phyloP scores from a whole-genome alignment of 805 yeast species.

The Zygotorulaspora sp. region DNA sequence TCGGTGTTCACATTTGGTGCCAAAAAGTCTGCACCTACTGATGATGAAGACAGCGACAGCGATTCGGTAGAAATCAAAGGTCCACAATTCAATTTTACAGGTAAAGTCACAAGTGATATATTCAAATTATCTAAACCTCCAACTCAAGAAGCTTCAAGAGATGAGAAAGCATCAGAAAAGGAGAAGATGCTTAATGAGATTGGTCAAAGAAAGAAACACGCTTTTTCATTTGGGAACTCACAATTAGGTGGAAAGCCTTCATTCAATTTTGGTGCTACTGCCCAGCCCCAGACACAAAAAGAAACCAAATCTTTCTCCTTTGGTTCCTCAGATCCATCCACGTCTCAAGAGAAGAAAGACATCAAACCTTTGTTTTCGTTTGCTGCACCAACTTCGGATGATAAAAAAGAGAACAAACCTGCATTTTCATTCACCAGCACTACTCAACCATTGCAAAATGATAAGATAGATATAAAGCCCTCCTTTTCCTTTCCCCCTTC shows the following conservation, averaged over 20 bases:
- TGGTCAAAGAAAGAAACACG: too few relatives aligned
- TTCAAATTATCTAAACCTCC: constrained; percentile 34
- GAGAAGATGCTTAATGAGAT: too few relatives aligned
- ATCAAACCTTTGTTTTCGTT: constrained; percentile 23
- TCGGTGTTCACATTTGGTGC: constrained; percentile 47
- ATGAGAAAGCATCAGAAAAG: too few relatives aligned
- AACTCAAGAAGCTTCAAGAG: too few relatives aligned
- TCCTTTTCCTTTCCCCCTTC: constrained; percentile 27
- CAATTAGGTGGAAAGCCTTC: too few relatives aligned
- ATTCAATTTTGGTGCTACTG: too few relatives aligned
- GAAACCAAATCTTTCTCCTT: constrained; percentile 9
- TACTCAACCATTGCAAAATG: constrained; percentile 1
- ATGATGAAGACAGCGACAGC: constrained; percentile 31
- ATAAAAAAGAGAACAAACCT: constrained; percentile 19
- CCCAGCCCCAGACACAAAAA: too few relatives aligned
- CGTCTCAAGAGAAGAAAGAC: constrained; percentile 4
- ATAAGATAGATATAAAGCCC: constrained; percentile 17
- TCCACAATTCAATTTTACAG: constrained; percentile 39
- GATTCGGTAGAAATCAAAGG: constrained; percentile 36
- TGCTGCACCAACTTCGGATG: constrained; percentile 15
- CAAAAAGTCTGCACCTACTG: constrained; percentile 18
- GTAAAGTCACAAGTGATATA: constrained; percentile 34
- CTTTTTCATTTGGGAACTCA: too few relatives aligned
- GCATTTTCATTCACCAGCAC: constrained; percentile 27
- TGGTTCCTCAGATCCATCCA: constrained; percentile 5